A percentile compares a stretch with the other conserved stretches of the same genome.
These are phyloP conservation scores for Brasilioporus rufonigricans DNA, from an alignment of 768 basidiomycete species.

Conservation along the genomic window DNA sequence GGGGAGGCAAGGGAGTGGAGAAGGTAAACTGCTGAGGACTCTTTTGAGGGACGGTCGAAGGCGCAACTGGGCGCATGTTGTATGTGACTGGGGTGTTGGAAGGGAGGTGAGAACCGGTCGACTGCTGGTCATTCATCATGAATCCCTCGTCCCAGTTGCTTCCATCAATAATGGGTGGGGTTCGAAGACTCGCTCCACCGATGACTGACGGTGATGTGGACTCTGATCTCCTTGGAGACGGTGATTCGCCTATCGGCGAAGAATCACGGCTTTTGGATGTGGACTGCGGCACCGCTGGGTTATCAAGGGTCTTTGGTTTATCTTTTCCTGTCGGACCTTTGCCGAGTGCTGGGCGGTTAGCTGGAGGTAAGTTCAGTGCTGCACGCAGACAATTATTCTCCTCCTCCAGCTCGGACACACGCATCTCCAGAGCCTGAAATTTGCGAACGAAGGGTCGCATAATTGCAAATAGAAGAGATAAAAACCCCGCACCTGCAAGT, in stretches of 20 bases:
- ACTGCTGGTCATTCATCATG: constrained; percentile 47
- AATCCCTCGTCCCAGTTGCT: constrained; percentile 57
- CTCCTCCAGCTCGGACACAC: constrained; percentile 79
- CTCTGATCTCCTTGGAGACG: constrained; percentile 40
- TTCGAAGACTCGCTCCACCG: constrained; percentile 28
- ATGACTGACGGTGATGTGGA: constrained; percentile 35
- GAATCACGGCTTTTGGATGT: constrained; percentile 60
- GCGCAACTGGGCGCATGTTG: constrained; percentile 42
- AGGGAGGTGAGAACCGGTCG: constrained; percentile 33
- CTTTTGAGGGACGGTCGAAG: constrained; percentile 45
- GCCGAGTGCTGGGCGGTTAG: constrained; percentile 68
- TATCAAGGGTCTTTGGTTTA: constrained; percentile 58
- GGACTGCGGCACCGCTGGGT: constrained; percentile 30
- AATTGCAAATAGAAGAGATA: constrained; percentile 40
- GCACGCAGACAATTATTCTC: constrained; percentile 77
- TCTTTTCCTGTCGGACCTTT: constrained; percentile 89
- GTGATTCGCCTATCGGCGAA: constrained; percentile 58
- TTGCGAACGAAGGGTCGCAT: constrained; percentile 30
- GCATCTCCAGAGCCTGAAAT: constrained; percentile 71
- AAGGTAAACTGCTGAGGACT: constrained; percentile 46
- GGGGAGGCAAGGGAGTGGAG: constrained; percentile 41
- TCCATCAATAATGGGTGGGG: constrained; percentile 48
- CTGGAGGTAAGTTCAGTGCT: constrained; percentile 69
- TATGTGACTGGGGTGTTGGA: constrained; percentile 44
- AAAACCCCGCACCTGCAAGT: constrained; percentile 61